Conservation (phyloP, 768 basidiomycete genomes). For the Cantharellus cinnabarinus region DNA sequence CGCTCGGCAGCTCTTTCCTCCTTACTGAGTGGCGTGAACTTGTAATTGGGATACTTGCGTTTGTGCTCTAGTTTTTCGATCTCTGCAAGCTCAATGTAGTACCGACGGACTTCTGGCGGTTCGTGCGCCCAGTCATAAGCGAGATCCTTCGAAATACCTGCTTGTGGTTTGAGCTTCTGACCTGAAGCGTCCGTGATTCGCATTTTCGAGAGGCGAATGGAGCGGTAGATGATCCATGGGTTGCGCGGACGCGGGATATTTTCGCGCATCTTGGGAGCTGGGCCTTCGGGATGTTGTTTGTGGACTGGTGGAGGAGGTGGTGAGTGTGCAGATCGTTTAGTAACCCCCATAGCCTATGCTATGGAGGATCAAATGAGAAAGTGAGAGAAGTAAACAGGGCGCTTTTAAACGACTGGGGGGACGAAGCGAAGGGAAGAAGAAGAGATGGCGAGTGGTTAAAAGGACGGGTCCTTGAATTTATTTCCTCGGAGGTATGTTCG, state of each 20-base stretch:
- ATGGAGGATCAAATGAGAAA: no score
- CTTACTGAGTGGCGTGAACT: not conserved
- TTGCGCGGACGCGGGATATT: constrained; percentile 45
- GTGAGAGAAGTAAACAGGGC: no score
- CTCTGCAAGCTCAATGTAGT: constrained; percentile 13
- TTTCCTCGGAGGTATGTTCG: no score
- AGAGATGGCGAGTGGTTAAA: no score
- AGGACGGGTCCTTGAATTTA: no score
- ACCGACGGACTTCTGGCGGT: constrained; percentile 22
- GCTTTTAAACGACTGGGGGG: no score
- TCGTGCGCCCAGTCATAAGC: constrained; percentile 45
- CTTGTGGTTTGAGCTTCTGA: constrained; percentile 27
- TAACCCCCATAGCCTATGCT: not conserved
- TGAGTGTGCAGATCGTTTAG: not conserved
- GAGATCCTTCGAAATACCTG: constrained; percentile 43
- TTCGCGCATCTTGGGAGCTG: not conserved
- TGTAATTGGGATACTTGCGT: not conserved
- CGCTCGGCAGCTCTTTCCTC: not conserved
- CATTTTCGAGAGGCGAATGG: constrained; percentile 24
- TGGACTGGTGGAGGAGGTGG: not conserved
- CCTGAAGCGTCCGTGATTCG: not conserved
- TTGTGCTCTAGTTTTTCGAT: not conserved
- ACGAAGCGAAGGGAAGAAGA: no score
- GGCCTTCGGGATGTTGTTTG: not conserved
- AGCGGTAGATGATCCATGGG: constrained; percentile 67